A percentile compares a stretch with the other conserved stretches of the same genome.
Evolutionary conservation across 2,329 filamentous ascomycete species (phyloP).

Genomic region (Epichloe gansuensis): DNA sequence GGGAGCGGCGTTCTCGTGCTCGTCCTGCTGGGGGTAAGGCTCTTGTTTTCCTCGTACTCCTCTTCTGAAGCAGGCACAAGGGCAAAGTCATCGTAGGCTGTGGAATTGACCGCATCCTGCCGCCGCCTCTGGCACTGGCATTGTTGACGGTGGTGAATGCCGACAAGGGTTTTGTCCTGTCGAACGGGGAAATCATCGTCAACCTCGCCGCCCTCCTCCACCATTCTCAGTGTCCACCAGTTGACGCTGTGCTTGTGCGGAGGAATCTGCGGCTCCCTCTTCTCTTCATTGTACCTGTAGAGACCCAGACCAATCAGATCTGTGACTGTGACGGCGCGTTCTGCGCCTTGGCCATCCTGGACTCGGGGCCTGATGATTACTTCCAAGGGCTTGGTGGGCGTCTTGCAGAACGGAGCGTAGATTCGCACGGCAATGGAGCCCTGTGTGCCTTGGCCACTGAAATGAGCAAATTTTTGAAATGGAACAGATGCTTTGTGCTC

Average conservation of each 20-base stretch:
- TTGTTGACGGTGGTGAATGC: slow-evolving; percentile 77
- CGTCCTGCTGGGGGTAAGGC: slow-evolving; percentile 54
- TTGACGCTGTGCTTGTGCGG: slow-evolving; percentile 63
- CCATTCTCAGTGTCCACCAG: slow-evolving; percentile 72
- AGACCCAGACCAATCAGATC: slow-evolving; percentile 74
- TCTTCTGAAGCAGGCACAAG: slow-evolving; percentile 59
- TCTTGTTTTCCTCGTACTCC: slow-evolving; percentile 58
- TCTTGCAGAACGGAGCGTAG: slow-evolving; percentile 59
- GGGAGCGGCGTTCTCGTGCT: slow-evolving; percentile 38
- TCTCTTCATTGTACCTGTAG: slow-evolving; percentile 68
- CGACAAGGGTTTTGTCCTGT: slow-evolving; percentile 59
- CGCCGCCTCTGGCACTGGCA: slow-evolving; percentile 55
- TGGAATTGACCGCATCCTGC: slow-evolving; percentile 52
- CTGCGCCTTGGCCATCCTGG: slow-evolving; percentile 50
- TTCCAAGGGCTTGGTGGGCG: slow-evolving; percentile 53
- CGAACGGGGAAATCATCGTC: slow-evolving; percentile 76
- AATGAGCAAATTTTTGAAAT: slow-evolving; percentile 63
- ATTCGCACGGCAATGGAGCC: slow-evolving; percentile 67
- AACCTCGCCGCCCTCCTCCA: slow-evolving; percentile 72
- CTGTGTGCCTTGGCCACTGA: slow-evolving; percentile 67
- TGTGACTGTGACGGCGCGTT: slow-evolving; percentile 56
- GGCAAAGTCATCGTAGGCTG: slow-evolving; percentile 73
- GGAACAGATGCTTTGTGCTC: slow-evolving; percentile 57
- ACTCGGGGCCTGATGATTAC: slow-evolving; percentile 59
- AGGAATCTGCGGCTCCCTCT: slow-evolving; percentile 53